phyloP scores from a whole-genome alignment of 2,329 filamentous ascomycete genomes.

The Nemania bipapillata region DNA sequence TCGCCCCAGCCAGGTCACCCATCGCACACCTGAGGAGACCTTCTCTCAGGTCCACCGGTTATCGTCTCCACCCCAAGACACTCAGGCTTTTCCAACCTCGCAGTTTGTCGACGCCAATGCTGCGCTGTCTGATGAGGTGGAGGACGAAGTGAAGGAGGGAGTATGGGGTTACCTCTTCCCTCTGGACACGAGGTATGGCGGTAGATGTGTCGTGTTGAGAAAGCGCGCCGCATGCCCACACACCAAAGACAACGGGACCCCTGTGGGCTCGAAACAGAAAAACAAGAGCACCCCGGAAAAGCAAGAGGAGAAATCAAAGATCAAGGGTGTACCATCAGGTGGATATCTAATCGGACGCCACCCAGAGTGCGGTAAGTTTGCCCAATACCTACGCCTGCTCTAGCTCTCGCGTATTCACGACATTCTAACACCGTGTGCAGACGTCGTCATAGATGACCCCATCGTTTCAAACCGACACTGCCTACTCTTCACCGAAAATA shows the following conservation, averaged over 20 bases:
- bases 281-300: constrained; percentile 61
- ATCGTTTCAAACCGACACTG: constrained; percentile 90
- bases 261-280: constrained; percentile 53
- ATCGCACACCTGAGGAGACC: constrained; percentile 62
- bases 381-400: constrained; percentile 1
- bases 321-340: constrained; percentile 72
- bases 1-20: constrained; percentile 64
- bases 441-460: constrained; percentile 78
- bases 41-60: constrained; percentile 58
- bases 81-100: constrained; percentile 67
- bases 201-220: constrained; percentile 76
- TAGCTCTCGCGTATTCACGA: not conserved
- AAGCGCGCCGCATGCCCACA: constrained; percentile 76
- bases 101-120: constrained; percentile 81
- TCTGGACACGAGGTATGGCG: constrained; percentile 74
- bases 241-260: constrained; percentile 58
- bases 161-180: constrained; percentile 97
- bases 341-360: constrained; percentile 94
- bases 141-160: constrained; percentile 83
- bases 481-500: constrained; percentile 71
- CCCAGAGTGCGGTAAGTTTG: constrained; percentile 83
- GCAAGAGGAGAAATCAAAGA: constrained; percentile 69
- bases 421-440: constrained; percentile 53
- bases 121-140: constrained; percentile 80
- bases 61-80: constrained; percentile 72